Evolutionary conservation across 1,139 yeast genomes (phyloP).

Genomic region (Diutina scorzettiae): DNA sequence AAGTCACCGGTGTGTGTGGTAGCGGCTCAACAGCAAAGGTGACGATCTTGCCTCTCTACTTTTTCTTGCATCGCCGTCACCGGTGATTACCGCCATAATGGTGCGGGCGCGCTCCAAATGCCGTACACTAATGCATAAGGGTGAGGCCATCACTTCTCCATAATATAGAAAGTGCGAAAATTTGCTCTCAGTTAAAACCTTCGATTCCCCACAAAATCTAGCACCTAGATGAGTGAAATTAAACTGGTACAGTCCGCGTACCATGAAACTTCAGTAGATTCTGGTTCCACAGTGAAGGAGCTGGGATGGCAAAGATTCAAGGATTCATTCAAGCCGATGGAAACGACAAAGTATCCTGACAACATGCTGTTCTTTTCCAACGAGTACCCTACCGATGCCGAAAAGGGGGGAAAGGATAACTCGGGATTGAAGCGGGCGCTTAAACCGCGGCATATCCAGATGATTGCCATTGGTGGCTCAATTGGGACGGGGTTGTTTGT

Average conservation of each 20-base stretch:
- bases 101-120: too few species aligned
- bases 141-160: too few species aligned
- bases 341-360: neutral
- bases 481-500: slow-evolving; percentile 39
- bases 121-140: too few species aligned
- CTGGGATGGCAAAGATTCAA: neutral
- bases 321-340: slow-evolving; percentile 4
- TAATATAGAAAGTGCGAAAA: too few species aligned
- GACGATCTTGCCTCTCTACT: too few species aligned
- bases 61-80: too few species aligned
- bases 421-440: slow-evolving; percentile 6
- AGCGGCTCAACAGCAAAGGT: too few species aligned
- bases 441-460: slow-evolving; percentile 30
- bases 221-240: neutral
- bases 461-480: slow-evolving; percentile 39
- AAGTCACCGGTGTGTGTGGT: too few species aligned
- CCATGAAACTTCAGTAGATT: neutral
- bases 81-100: too few species aligned
- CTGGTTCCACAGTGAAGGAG: neutral
- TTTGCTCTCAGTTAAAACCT: too few species aligned
- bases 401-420: neutral
- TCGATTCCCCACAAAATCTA: too few species aligned
- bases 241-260: neutral
- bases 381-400: neutral
- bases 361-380: neutral